Base-by-base conservation (phyloP, 2,329 filamentous ascomycete genomes). In the Alternaria arbusti region DNA sequence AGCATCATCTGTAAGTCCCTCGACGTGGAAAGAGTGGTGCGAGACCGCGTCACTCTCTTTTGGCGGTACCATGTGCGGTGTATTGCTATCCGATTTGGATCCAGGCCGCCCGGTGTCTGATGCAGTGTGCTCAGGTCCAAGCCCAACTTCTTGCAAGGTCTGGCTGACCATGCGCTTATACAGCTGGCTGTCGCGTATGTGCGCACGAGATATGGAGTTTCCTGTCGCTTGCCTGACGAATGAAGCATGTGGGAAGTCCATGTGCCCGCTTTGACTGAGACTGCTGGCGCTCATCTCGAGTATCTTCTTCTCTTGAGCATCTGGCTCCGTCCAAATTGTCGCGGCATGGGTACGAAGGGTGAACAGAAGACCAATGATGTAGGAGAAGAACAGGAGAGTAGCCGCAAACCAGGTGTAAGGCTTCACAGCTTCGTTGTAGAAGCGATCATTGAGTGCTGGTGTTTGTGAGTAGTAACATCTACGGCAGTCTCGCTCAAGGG, bases 141-240 rank as follows among this genome's bases (percentile, higher is more conserved):
- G 81, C 1, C 94, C 94, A 64, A 92, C 90, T 73, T 97, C 92
- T 74, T 91, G 93, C 68, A 97, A 82, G 5, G 94, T 96, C 80
- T 97, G 94, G 5, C 93, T 94, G 6, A 98, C 84, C 66, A 98
- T 97, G 60, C 94, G 91, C 80, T 96, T 97, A 82, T 98, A 98
- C 25, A 98, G 84, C 69, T 94, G 90, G 44, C 93, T 93, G 60
- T 97, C 93, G 49, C 94, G 90, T 66, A 98, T 92, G 67, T 96
- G 92, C 2, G 71, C 73, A 26, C 73, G 75, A 12, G 71, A 65
- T 6, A 76, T 55, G 0, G 77, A 77, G 11, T 74, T 66, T 11
- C 71, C 71, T 3, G 78, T 78, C 15, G 68, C 68, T 54, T 76
- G 72, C 46, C 77, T 65, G 12, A 66, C 66, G 65, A 81, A 72